These are phyloP conservation scores for Rhynchosporium agropyri DNA, from an alignment of 2,329 filamentous ascomycete genomes.

Conservation along the genomic window DNA sequence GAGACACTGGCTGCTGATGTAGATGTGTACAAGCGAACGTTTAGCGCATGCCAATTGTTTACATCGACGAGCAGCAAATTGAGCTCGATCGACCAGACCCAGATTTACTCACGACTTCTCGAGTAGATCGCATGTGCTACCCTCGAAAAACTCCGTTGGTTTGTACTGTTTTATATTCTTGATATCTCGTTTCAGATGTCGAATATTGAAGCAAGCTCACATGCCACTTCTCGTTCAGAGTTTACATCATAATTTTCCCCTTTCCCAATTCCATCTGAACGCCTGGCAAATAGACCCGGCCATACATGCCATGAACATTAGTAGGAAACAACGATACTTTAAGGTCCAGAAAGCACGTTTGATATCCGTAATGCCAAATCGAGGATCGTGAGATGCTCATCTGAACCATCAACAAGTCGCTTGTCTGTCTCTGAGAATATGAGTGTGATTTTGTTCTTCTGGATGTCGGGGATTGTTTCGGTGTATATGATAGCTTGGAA, in stretches of 20 bases:
- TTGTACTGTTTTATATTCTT: neutral
- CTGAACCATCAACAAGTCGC: constrained; percentile 87
- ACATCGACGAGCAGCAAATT: too few species aligned
- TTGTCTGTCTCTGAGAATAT: constrained; percentile 96
- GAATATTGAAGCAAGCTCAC: neutral
- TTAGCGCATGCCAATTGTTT: too few species aligned
- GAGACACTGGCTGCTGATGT: too few species aligned
- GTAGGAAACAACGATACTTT: neutral
- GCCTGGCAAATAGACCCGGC: constrained; percentile 7
- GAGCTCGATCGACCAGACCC: too few species aligned
- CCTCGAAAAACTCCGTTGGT: neutral
- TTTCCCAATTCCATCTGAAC: constrained; percentile 17
- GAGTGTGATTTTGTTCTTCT: constrained; percentile 88
- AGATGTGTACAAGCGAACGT: too few species aligned
- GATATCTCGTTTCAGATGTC: neutral
- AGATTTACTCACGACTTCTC: too few species aligned
- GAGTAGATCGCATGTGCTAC: too few species aligned
- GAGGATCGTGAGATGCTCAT: constrained; percentile 90
- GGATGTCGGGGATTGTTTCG: constrained; percentile 77
- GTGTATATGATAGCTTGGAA: constrained; percentile 84
- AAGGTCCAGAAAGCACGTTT: constrained; percentile 57
- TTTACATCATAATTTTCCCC: neutral
- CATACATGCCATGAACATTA: constrained; percentile 24
- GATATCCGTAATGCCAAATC: constrained; percentile 84
- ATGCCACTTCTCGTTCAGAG: neutral